These are phyloP conservation scores for Nicotiana paniculata DNA, from an alignment of 257 asterid species.

Conservation along the genomic window DNA sequence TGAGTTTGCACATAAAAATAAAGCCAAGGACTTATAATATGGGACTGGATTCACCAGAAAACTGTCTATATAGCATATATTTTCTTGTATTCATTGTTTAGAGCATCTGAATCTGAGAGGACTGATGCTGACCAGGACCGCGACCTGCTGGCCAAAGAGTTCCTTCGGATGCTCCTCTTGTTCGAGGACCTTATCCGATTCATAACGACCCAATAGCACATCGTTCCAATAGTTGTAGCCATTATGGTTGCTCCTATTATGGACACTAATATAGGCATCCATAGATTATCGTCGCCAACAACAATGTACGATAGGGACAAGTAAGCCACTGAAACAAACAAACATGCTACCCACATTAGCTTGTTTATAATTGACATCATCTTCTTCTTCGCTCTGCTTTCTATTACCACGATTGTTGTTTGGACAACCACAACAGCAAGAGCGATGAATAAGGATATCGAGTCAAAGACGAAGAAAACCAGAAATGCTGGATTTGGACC, in stretches of 20 bases:
- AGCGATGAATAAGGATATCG: conserved; percentile 37
- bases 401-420: conserved; percentile 43
- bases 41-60: neutral
- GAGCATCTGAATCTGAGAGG: conserved; percentile 50
- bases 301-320: conserved; percentile 33
- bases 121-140: conserved; percentile 41
- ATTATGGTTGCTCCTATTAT: conserved; percentile 33
- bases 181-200: conserved; percentile 27
- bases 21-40: neutral
- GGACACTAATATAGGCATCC: conserved; percentile 42
- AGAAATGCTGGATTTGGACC: conserved; percentile 28
- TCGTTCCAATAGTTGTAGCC: conserved; percentile 36
- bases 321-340: conserved; percentile 37
- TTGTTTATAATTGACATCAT: conserved; percentile 51
- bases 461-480: conserved; percentile 39
- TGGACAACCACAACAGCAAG: conserved; percentile 53
- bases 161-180: conserved; percentile 28
- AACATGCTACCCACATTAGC: conserved; percentile 50
- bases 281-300: conserved; percentile 26
- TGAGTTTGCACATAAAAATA: neutral
- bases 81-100: conserved; percentile 54
- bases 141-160: conserved; percentile 25
- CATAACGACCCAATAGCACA: conserved; percentile 46
- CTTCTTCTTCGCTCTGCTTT: conserved; percentile 46
- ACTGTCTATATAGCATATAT: conserved; percentile 63